Conservation (phyloP, 768 basidiomycete species). For the Mrakia gelida region DNA sequence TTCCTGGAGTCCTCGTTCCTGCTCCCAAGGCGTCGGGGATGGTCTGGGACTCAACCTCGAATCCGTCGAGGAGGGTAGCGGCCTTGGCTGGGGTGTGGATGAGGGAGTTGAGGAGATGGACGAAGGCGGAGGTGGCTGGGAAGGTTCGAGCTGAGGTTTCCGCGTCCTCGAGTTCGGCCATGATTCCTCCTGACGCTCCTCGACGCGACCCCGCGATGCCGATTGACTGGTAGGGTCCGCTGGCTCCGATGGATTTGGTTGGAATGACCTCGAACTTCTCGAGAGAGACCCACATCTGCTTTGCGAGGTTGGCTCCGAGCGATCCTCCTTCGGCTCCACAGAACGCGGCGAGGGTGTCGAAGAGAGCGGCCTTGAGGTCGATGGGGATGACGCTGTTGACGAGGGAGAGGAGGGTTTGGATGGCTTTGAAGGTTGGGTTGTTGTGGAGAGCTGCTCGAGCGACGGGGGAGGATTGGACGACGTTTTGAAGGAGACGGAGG, state of each 20-base stretch:
- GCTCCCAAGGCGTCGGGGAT: constrained; percentile 76
- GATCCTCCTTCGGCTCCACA: constrained; percentile 71
- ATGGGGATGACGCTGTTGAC: constrained; percentile 76
- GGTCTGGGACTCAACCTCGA: constrained; percentile 63
- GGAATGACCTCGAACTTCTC: constrained; percentile 67
- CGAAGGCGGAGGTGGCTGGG: constrained; percentile 83
- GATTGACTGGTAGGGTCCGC: constrained; percentile 35
- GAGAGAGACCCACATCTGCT: constrained; percentile 75
- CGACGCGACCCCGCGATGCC: constrained; percentile 48
- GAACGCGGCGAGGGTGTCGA: constrained; percentile 75
- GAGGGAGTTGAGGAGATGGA: constrained; percentile 73
- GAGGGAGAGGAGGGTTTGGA: constrained; percentile 71
- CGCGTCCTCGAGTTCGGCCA: constrained; percentile 78
- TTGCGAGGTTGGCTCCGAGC: constrained; percentile 70
- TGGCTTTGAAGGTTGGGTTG: constrained; percentile 72
- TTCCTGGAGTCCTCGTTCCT: constrained; percentile 71
- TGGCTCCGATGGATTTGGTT: constrained; percentile 38
- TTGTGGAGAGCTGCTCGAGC: constrained; percentile 73
- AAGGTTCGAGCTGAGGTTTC: constrained; percentile 74
- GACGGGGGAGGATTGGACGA: constrained; percentile 67
- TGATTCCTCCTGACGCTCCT: constrained; percentile 63
- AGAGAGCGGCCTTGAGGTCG: constrained; percentile 82
- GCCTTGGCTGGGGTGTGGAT: constrained; percentile 72
- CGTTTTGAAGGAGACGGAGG: constrained; percentile 69
- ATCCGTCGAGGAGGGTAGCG: constrained; percentile 49